These are phyloP conservation scores for Candida parachauliodes DNA, from an alignment of 805 yeast genomes.

Conservation along the genomic window DNA sequence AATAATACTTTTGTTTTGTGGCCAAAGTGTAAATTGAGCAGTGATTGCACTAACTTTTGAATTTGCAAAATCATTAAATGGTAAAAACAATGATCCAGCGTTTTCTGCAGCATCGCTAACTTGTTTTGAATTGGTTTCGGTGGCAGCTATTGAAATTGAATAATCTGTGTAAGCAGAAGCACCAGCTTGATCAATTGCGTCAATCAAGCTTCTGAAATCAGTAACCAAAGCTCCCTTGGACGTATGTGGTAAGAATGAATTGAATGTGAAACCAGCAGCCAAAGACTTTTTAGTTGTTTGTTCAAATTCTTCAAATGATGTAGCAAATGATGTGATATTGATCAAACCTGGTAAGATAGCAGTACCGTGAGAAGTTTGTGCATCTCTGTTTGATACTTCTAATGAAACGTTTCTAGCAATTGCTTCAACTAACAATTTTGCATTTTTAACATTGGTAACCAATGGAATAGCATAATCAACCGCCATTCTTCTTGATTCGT, in stretches of 20 bases:
- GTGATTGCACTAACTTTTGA: slow-evolving; percentile 76
- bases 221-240: slow-evolving; percentile 58
- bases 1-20: slow-evolving; percentile 74
- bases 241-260: slow-evolving; percentile 73
- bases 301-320: slow-evolving; percentile 66
- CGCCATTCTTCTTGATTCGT: slow-evolving; percentile 98
- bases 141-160: slow-evolving; percentile 80
- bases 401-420: slow-evolving; percentile 65
- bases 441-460: slow-evolving; percentile 96
- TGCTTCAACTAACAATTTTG: slow-evolving; percentile 95
- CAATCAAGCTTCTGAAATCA: slow-evolving; percentile 61
- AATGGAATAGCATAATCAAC: slow-evolving; percentile 97
- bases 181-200: slow-evolving; percentile 55
- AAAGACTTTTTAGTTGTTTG: slow-evolving; percentile 66
- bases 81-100: slow-evolving; percentile 79
- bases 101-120: slow-evolving; percentile 58
- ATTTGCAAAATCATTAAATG: slow-evolving; percentile 67
- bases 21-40: slow-evolving; percentile 81
- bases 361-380: slow-evolving; percentile 86
- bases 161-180: slow-evolving; percentile 75
- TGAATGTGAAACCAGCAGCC: slow-evolving; percentile 85
- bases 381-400: slow-evolving; percentile 73
- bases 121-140: slow-evolving; percentile 60
- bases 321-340: slow-evolving; percentile 75
- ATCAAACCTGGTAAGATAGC: slow-evolving; percentile 82